Evolutionary conservation across 2,329 filamentous ascomycete genomes (phyloP).

Genomic region (Penicillium hesseltinei): DNA sequence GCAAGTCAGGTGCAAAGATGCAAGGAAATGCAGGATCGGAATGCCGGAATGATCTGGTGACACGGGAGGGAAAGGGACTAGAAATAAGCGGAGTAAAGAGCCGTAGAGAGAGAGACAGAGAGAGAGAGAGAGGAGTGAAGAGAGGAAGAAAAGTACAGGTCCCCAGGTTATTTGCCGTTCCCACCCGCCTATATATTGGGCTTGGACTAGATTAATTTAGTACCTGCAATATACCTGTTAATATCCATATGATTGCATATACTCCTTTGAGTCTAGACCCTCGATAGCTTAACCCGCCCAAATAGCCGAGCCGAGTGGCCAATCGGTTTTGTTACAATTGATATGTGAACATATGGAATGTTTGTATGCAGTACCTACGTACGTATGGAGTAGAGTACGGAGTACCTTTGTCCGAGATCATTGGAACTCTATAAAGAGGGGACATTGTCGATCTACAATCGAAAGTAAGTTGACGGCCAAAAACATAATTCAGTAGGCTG

Average conservation of each 20-base stretch:
- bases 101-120: background rate
- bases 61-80: background rate
- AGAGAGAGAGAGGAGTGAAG: background rate
- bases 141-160: background rate
- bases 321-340: background rate
- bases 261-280: slow-evolving; percentile 1
- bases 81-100: background rate
- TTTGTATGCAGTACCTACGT: background rate
- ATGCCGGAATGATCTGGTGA: background rate
- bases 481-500: background rate
- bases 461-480: background rate
- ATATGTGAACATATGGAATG: background rate
- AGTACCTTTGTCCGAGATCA: too few species aligned
- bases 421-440: background rate
- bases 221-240: background rate
- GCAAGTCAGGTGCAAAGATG: background rate
- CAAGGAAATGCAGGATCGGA: slow-evolving; percentile 4
- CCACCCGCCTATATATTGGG: background rate
- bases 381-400: background rate
- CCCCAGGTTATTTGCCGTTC: background rate
- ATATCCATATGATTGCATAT: background rate
- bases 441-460: slow-evolving; percentile 4
- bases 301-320: slow-evolving; percentile 3
- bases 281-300: background rate
- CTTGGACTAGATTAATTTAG: too few species aligned